Conservation (phyloP, 768 basidiomycete genomes). For the Leucogyrophana mollusca region DNA sequence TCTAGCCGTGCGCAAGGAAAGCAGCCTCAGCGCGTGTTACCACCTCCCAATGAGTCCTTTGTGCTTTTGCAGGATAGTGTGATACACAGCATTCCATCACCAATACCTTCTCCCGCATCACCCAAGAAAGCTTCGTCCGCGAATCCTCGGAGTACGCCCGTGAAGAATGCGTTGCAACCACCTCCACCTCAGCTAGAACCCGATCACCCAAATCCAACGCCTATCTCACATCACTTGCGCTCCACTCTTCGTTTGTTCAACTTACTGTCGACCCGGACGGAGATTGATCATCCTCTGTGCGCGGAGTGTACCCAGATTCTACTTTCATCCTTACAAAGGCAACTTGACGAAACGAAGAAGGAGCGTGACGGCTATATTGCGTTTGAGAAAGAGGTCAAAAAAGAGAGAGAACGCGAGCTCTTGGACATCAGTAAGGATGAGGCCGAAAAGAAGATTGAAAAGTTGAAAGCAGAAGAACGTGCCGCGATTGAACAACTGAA, state of each 20-base stretch:
- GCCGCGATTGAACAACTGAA: conserved; percentile 73
- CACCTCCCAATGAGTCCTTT: conserved; percentile 83
- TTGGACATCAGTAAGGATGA: conserved; percentile 62
- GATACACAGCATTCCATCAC: conserved; percentile 65
- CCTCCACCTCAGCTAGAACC: conserved; percentile 42
- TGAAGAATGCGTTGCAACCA: conserved; percentile 24
- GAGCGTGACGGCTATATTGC: conserved; percentile 92
- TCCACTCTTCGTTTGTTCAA: conserved; percentile 76
- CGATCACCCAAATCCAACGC: conserved; percentile 63
- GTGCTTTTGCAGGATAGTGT: conserved; percentile 87
- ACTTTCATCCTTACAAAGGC: conserved; percentile 68
- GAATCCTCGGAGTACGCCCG: conserved; percentile 30
- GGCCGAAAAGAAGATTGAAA: conserved; percentile 71
- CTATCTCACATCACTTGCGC: conserved; percentile 74
- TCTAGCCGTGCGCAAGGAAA: conserved; percentile 61
- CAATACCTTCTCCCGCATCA: conserved; percentile 39
- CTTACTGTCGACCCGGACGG: conserved; percentile 70
- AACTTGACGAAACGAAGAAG: conserved; percentile 87
- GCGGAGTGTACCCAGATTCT: conserved; percentile 89
- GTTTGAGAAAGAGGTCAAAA: conserved; percentile 85
- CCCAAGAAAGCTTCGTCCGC: conserved; percentile 42
- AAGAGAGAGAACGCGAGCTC: conserved; percentile 73
- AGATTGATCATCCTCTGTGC: conserved; percentile 92
- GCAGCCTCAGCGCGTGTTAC: conserved; percentile 51
- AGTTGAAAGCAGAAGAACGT: conserved; percentile 65